These are phyloP conservation scores for Hippophae tibetana DNA, from an alignment of 306 rosid genomes.

Conservation along the genomic window DNA sequence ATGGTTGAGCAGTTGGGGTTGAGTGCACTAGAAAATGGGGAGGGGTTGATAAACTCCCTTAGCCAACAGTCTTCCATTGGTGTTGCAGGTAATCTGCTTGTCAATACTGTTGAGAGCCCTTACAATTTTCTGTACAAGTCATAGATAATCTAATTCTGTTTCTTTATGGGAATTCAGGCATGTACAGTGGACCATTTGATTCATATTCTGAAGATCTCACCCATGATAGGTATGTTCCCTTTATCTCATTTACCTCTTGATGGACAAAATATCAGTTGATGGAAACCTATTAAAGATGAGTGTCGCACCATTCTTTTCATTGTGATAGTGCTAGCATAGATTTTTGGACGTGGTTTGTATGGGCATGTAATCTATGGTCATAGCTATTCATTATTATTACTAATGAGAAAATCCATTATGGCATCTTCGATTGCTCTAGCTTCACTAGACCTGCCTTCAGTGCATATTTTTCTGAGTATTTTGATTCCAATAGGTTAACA, in stretches of 20 bases:
- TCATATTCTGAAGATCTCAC: constrained; percentile 32
- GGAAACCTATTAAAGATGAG: not conserved
- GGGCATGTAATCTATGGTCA: no score
- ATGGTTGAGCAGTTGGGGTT: constrained; percentile 31
- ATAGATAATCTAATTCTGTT: constrained; percentile 1
- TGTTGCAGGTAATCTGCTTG: constrained; percentile 19
- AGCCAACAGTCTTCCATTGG: constrained; percentile 33
- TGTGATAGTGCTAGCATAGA: not conserved
- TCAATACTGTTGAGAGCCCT: not conserved
- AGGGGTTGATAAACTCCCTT: constrained; percentile 22
- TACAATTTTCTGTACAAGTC: not conserved
- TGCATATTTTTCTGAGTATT: not conserved
- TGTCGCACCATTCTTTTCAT: not conserved
- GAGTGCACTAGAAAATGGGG: constrained; percentile 26
- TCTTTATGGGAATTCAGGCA: constrained; percentile 23
- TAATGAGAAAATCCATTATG: no score
- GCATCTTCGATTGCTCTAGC: no score
- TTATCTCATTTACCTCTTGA: not conserved
- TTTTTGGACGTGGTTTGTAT: no score
- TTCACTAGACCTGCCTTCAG: no score
- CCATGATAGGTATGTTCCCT: constrained; percentile 28
- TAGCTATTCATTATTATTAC: no score
- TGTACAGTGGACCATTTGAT: constrained; percentile 20
- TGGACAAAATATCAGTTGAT: not conserved
- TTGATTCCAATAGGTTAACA: constrained; percentile 27